Percentiles rank a stretch among this genome's conserved stretches.
Evolutionary conservation across 352 stramenopile genomes (phyloP).

Genomic region (Pythium graminicola): DNA sequence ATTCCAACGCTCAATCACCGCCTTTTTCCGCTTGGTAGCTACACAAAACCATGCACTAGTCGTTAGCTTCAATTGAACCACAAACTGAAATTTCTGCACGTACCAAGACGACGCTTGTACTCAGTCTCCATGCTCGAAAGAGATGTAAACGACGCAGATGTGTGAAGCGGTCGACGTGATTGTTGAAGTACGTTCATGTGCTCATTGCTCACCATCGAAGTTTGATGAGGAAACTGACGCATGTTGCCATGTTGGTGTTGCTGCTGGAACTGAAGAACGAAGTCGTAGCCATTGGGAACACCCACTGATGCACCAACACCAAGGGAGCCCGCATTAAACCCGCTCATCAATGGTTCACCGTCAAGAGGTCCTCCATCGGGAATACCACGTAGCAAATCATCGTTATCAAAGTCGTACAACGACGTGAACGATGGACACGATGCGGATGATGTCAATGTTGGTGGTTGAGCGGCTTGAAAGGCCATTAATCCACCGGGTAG

Average conservation of each 20-base stretch:
- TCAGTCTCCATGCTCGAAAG: slow-evolving; percentile 70
- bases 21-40: slow-evolving; percentile 65
- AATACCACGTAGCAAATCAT: slow-evolving; percentile 44
- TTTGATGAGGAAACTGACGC: slow-evolving; percentile 47
- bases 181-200: slow-evolving; percentile 19
- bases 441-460: slow-evolving; percentile 51
- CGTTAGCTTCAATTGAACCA: neutral
- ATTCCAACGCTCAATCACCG: slow-evolving; percentile 45
- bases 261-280: slow-evolving; percentile 60
- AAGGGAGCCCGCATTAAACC: slow-evolving; percentile 5
- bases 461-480: neutral
- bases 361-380: slow-evolving; percentile 17
- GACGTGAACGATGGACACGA: slow-evolving; percentile 72
- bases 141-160: slow-evolving; percentile 65
- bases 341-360: slow-evolving; percentile 15
- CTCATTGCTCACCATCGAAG: slow-evolving; percentile 21
- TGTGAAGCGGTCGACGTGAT: slow-evolving; percentile 40
- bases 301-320: slow-evolving; percentile 3
- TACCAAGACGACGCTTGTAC: slow-evolving; percentile 41
- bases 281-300: slow-evolving; percentile 38
- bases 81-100: slow-evolving; percentile 10
- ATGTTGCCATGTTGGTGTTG: slow-evolving; percentile 34
- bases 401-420: slow-evolving; percentile 41
- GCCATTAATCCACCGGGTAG: neutral
- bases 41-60: neutral